A percentile compares a stretch with the other conserved stretches of the same genome.
Conservation (phyloP, 2,329 filamentous ascomycete genomes). For the Arthrobotrys iridis region DNA sequence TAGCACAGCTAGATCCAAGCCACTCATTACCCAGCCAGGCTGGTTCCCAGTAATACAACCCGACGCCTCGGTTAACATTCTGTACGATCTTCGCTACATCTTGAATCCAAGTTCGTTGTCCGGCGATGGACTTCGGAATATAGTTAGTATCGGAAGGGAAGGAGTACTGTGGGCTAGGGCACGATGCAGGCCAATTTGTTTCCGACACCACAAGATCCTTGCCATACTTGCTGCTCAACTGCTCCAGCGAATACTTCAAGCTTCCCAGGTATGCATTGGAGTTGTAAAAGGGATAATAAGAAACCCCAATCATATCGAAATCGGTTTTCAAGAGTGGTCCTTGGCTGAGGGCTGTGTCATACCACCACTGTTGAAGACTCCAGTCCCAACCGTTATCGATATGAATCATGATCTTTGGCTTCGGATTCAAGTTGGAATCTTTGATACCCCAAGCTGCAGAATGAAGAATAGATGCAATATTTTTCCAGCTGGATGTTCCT, state of each 20-base stretch:
- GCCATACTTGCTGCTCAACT: conserved; percentile 56
- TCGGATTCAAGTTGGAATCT: conserved; percentile 68
- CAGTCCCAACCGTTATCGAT: conserved; percentile 80
- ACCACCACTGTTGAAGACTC: conserved; percentile 73
- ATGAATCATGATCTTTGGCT: conserved; percentile 77
- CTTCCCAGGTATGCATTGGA: conserved; percentile 22
- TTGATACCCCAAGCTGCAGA: conserved; percentile 73
- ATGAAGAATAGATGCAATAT: conserved; percentile 72
- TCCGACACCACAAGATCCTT: conserved; percentile 77
- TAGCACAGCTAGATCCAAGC: conserved; percentile 42
- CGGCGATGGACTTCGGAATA: conserved; percentile 64
- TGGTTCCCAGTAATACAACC: conserved; percentile 79
- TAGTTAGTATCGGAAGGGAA: conserved; percentile 61
- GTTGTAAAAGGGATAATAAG: conserved; percentile 75
- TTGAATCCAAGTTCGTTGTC: conserved; percentile 72
- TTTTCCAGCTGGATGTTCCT: conserved; percentile 67
- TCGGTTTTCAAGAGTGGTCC: conserved; percentile 67
- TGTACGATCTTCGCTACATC: conserved; percentile 69
- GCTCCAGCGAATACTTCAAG: conserved; percentile 26
- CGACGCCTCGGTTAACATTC: conserved; percentile 66
- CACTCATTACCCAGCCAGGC: conserved; percentile 73
- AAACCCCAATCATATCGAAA: conserved; percentile 77
- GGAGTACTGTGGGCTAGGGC: conserved; percentile 68
- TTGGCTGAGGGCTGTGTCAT: conserved; percentile 68
- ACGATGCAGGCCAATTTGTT: conserved; percentile 75